These are phyloP conservation scores for Lactarius akahatsu DNA, from an alignment of 768 basidiomycete genomes.

Conservation along the genomic window DNA sequence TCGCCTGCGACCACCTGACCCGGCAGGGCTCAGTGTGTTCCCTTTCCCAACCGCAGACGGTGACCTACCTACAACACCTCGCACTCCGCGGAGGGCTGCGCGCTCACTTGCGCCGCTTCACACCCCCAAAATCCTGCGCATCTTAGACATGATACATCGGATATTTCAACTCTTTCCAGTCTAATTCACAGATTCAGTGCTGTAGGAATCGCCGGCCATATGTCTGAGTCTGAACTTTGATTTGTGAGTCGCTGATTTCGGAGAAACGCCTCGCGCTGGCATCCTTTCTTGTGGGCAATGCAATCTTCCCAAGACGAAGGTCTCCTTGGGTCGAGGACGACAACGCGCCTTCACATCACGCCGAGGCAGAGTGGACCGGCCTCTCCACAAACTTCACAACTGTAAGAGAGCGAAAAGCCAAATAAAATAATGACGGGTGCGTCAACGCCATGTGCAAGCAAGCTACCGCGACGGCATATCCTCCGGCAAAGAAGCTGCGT, in stretches of 20 bases:
- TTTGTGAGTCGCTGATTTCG: neutral
- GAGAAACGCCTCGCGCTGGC: no score
- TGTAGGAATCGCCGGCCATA: no score
- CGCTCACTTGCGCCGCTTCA: no score
- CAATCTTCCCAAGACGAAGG: neutral
- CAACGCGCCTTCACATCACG: neutral
- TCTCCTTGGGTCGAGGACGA: neutral
- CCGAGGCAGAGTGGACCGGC: constrained; percentile 58
- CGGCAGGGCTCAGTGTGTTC: no score
- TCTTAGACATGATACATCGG: no score
- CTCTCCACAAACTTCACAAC: constrained; percentile 67
- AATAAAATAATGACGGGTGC: neutral
- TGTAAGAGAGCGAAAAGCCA: neutral
- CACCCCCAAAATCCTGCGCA: no score
- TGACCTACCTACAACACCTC: no score
- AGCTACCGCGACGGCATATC: constrained; percentile 98
- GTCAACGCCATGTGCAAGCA: constrained; percentile 46
- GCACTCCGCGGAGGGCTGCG: no score
- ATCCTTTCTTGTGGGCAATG: neutral
- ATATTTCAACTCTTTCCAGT: no score
- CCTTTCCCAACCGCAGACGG: no score
- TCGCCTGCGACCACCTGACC: no score
- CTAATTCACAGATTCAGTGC: no score
- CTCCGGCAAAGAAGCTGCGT: constrained; percentile 80
- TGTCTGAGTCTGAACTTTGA: neutral